These are phyloP conservation scores for Zoysia japonica DNA, from an alignment of 176 grass and related monocot genomes.

Conservation along the genomic window DNA sequence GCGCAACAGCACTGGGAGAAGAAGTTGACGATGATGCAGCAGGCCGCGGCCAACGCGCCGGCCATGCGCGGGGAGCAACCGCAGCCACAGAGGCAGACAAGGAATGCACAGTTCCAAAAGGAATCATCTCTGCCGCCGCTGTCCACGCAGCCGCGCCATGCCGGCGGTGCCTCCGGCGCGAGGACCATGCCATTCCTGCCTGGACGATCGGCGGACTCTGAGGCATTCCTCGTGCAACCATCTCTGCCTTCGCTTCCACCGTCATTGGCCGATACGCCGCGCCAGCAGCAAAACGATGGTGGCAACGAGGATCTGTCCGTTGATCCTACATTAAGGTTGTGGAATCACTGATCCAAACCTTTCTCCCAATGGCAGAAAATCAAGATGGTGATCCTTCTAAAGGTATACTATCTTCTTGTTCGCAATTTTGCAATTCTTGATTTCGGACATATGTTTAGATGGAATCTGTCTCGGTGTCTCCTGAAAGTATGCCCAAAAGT, in stretches of 20 bases:
- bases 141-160: not conserved
- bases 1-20: no score
- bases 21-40: not conserved
- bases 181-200: not conserved
- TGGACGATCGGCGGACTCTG: not conserved
- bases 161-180: not conserved
- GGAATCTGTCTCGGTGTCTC: not conserved
- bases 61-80: no score
- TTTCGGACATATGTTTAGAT: not conserved
- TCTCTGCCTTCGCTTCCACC: not conserved
- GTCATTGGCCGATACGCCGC: not conserved
- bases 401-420: not conserved
- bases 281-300: slow-evolving; percentile 3
- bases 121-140: not conserved
- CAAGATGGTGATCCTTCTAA: not conserved
- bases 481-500: not conserved
- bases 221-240: not conserved
- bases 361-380: not conserved
- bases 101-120: no score
- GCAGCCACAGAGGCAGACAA: no score
- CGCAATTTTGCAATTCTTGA: not conserved
- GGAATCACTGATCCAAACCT: not conserved
- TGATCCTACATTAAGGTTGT: not conserved
- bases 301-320: not conserved
- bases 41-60: no score